Evolutionary conservation across 2,329 filamentous ascomycete species (phyloP), one percentile per base, ranked within the genome.

Genomic region (Davidsoniella eucalypti): DNA sequence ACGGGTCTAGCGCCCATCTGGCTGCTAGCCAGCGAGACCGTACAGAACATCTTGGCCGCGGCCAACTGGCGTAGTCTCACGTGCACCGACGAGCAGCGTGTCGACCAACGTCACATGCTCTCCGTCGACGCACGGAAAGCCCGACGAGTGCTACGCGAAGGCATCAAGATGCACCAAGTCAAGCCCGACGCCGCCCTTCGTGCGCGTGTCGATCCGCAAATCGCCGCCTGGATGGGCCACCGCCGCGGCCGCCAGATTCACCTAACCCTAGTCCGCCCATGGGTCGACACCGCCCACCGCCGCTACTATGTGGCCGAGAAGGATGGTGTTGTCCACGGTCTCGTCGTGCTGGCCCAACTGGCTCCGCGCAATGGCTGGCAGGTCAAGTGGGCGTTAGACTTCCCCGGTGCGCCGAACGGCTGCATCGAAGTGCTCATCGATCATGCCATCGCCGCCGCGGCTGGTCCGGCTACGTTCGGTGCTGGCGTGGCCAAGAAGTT

Each of bases 371-470:
- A 93, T 61, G 88, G 88, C 50, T 93, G 87, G 78, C 88, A 95
- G 68, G 82, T 94, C 61, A 95, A 95, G 69, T 94, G 92, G 70
- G 84, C 84, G n/a, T 78, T 95, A 50, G 87, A 95, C 65, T 94
- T 95, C 71, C 88, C 87, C 0, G 78, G 77, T 23, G 77, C 87
- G 1, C 84, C 88, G n/a, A 85, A 78, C 42, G 88, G 88, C 44
- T 82, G 84, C 33, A 94, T 94, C 55, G 88, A 95, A 67, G 75
- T 82, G 39, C 75, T 92, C 39, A 83, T 93, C 58, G 78, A 83
- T 37, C 75, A 82, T 60, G 77, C 82, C 0, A 72, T 93, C 54
- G 38, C 49, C 59, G 64, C 5, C 60, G 61, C 39, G 63, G 76
- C 47, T 66, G 68, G 1, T 69, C 70, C 36, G 64, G 82, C 94